Conservation (phyloP, 306 rosid genomes). For the Morella rubra region DNA sequence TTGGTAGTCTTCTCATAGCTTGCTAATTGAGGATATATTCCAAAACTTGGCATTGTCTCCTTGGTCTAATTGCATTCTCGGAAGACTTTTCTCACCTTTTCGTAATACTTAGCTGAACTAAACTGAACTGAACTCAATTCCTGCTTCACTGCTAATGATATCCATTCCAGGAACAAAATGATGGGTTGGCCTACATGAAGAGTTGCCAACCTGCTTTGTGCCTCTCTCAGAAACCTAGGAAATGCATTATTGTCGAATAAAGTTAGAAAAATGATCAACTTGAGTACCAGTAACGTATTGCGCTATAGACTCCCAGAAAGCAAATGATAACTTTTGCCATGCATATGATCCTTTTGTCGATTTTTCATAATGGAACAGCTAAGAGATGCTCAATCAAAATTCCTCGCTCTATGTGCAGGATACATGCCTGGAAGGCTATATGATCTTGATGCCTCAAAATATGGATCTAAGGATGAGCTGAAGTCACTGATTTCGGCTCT, state of each 20-base stretch:
- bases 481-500: constrained; percentile 53
- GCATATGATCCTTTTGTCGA: not conserved
- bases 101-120: not conserved
- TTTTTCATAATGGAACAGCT: not conserved
- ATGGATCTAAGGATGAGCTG: constrained; percentile 54
- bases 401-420: constrained; percentile 27
- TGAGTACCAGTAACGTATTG: not conserved
- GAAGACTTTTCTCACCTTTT: no score
- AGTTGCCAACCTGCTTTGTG: not conserved
- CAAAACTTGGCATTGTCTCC: not conserved
- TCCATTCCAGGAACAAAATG: not conserved
- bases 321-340: no score
- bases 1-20: not conserved
- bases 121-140: not conserved
- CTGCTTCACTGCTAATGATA: not conserved
- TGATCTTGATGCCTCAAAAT: constrained; percentile 75
- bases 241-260: no score
- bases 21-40: no score
- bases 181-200: not conserved
- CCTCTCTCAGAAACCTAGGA: no score
- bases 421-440: constrained; percentile 86
- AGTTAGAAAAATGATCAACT: no score
- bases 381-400: not conserved
- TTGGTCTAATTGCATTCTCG: not conserved
- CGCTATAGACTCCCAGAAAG: not conserved